Percentiles rank a stretch among this genome's conserved stretches.
Evolutionary conservation across 257 asterid species (phyloP).

Genomic region (Solanum verrucosum): DNA sequence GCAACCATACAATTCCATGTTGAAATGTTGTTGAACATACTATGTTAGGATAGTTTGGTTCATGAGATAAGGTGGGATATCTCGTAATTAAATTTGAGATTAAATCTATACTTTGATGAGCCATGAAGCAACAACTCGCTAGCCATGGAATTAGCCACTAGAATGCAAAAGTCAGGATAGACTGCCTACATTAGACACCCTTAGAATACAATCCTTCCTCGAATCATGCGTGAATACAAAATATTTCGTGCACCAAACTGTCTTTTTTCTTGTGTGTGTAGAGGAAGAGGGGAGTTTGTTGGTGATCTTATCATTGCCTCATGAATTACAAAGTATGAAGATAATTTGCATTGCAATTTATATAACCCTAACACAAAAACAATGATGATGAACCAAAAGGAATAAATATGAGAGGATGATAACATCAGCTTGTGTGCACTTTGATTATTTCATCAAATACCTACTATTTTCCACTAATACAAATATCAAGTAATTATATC

Average conservation of each 20-base stretch:
- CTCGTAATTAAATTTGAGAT: background rate
- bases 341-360: background rate
- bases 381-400: background rate
- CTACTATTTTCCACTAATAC: background rate
- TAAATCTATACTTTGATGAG: background rate
- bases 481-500: background rate
- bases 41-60: background rate
- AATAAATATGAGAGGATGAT: background rate
- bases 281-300: background rate
- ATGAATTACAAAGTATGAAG: background rate
- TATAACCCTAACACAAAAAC: background rate
- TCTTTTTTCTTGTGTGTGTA: background rate
- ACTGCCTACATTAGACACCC: background rate
- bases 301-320: background rate
- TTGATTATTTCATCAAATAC: background rate
- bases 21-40: background rate
- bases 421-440: background rate
- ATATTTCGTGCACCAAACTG: background rate
- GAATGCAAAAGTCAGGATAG: background rate
- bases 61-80: background rate
- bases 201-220: background rate
- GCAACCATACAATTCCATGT: background rate
- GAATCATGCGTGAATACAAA: background rate
- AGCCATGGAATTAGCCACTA: background rate
- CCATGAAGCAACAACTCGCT: background rate